Evolutionary conservation across 1,284 basidiomycete genomes (phyloP).

Genomic region (Cutaneotrichosporon dermatis): DNA sequence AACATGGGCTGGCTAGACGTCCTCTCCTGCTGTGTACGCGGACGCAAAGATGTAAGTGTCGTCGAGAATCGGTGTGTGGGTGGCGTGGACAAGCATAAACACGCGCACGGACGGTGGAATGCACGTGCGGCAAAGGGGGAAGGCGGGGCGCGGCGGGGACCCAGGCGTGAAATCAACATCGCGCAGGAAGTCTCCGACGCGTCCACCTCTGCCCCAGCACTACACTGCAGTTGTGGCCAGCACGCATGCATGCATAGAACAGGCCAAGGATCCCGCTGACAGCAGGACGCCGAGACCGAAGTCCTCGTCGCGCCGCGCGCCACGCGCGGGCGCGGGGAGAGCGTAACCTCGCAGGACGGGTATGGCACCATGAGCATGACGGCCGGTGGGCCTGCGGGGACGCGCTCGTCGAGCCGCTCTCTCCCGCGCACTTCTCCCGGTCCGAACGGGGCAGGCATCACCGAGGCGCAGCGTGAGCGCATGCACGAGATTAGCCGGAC

Average conservation of each 20-base stretch:
- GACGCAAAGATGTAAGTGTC: not conserved
- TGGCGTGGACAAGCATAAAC: not conserved
- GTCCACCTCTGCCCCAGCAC: too few relatives aligned
- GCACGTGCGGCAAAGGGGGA: too few relatives aligned
- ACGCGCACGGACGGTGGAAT: not conserved
- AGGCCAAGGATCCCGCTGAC: not conserved
- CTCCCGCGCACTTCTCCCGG: not conserved
- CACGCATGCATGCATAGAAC: not conserved
- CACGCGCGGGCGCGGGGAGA: conserved; percentile 7
- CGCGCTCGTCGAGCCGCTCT: not conserved
- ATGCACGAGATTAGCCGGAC: conserved; percentile 16
- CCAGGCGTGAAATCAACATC: not conserved
- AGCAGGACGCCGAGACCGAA: conserved; percentile 7
- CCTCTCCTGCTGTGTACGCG: conserved; percentile 2
- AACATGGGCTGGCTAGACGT: conserved; percentile 13
- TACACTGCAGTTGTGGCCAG: too few relatives aligned
- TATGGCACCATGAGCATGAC: conserved; percentile 19
- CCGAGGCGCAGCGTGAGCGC: conserved; percentile 9
- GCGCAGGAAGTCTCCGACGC: too few relatives aligned
- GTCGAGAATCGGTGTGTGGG: not conserved
- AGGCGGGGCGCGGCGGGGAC: not conserved
- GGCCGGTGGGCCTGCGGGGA: not conserved
- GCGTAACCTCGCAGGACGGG: conserved; percentile 9
- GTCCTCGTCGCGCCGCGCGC: conserved; percentile 10
- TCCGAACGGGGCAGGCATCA: not conserved